Percentiles rank a stretch among this genome's conserved stretches.
Evolutionary conservation across 495 filamentous ascomycete genomes (phyloP).

Genomic region (Tuber aestivum): DNA sequence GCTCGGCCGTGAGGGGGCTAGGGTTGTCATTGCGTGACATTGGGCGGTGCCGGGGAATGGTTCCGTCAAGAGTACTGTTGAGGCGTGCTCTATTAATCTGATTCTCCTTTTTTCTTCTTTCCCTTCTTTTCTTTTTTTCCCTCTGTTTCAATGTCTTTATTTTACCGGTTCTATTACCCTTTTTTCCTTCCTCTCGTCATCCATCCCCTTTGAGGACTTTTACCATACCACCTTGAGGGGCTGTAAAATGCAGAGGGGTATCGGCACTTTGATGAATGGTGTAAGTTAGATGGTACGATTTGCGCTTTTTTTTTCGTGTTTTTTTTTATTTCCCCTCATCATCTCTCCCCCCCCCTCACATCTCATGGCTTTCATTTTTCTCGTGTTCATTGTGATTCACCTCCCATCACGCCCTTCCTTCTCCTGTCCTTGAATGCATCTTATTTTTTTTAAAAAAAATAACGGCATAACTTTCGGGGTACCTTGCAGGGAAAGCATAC

Average conservation of each 20-base stretch:
- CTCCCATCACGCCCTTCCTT: not conserved
- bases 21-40: constrained; percentile 55
- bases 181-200: not conserved
- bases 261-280: constrained; percentile 18
- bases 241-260: constrained; percentile 14
- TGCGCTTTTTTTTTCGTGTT: not conserved
- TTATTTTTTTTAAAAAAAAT: constrained; percentile 22
- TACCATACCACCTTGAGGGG: not conserved
- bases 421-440: constrained; percentile 13
- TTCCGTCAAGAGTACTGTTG: not conserved
- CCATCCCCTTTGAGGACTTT: not conserved
- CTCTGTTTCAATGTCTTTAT: constrained; percentile 2
- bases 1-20: constrained; percentile 87
- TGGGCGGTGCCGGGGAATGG: not conserved
- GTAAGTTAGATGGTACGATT: constrained; percentile 31
- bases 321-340: not conserved
- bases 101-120: constrained; percentile 12
- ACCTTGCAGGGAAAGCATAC: not conserved
- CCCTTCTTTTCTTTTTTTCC: not conserved
- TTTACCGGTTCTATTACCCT: not conserved
- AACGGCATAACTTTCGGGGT: constrained; percentile 15
- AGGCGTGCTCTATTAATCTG: constrained; percentile 20
- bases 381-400: not conserved
- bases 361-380: constrained; percentile 10
- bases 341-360: not conserved